Base-by-base conservation (phyloP, 1,284 basidiomycete species). In the Sporisorium scitamineum region DNA sequence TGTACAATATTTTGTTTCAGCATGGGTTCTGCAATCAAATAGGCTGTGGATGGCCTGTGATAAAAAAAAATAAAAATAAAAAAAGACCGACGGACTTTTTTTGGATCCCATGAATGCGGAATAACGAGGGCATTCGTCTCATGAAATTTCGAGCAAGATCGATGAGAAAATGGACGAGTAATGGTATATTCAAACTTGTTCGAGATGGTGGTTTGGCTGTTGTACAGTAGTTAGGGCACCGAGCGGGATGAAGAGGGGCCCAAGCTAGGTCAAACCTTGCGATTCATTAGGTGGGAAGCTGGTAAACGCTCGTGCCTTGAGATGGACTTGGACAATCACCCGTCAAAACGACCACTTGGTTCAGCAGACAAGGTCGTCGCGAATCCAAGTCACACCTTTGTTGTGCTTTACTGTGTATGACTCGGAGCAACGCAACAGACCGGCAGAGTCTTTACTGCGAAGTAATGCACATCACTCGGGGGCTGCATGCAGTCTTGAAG, bases 1-100 rank as follows among this genome's bases (percentile, higher is more conserved):
- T 41, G 39, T 41, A 41, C 18, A 8, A 41, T 41, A 41, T 11
- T 50, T 50, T 50, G 9, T 29, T n/a, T 50, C 13, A 18, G 4
- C 18, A 26, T 31, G 47, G 45, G 24, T 11, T 50, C 29, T 50
- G 47, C 47, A 50, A 29, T 50, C 47, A 50, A 55, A 31, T 56
- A 56, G 54, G 54, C 54, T 42, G 9, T 56, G 8, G 27, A 32
- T 29, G 54, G 54, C 54, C 54, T 56, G 54, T 27, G 45, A 55
- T 52, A 52, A 32, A 45, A 34, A 55, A 45, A 22, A 55, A 55
- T 45, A 45, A 55, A 55, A 34, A 44, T 26, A 14, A 3, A 39
- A 11, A 16, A 14, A 39, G 7, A 39, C 18, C 14, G 13, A 27
- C 24, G 22, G 47, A 7, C 56, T 5, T 51, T 42, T 51, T 59